phyloP scores from a whole-genome alignment of 2,329 filamentous ascomycete species.

The Colletotrichum sp. region DNA sequence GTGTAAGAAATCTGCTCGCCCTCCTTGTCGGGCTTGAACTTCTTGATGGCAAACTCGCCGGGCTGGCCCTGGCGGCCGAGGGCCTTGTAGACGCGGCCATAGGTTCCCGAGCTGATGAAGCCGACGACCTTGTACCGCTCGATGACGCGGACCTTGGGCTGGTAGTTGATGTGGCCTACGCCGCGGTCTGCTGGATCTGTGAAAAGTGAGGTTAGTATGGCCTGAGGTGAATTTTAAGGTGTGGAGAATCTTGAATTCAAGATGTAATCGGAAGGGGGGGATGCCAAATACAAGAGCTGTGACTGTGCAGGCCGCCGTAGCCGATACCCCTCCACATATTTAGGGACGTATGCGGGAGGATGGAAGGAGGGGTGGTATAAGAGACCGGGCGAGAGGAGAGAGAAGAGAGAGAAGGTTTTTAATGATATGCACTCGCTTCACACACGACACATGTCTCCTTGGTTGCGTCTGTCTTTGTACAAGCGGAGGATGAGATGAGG shows the following conservation, averaged over 20 bases:
- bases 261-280: not conserved
- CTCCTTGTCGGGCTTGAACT: constrained; percentile 99
- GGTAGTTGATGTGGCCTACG: constrained; percentile 55
- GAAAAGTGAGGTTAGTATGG: constrained; percentile 37
- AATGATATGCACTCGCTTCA: constrained; percentile 16
- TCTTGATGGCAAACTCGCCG: constrained; percentile 97
- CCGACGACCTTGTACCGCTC: constrained; percentile 97
- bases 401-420: not conserved
- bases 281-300: constrained; percentile 19
- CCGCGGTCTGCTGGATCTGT: constrained; percentile 60
- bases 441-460: constrained; percentile 11
- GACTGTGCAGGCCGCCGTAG: constrained; percentile 23
- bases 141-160: constrained; percentile 84
- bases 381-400: not conserved
- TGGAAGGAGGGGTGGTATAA: not conserved
- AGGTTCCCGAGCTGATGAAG: constrained; percentile 97
- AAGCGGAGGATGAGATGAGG: not conserved
- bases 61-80: constrained; percentile 73
- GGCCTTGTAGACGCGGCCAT: constrained; percentile 97
- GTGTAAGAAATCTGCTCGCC: constrained; percentile 95
- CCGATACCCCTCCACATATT: constrained; percentile 23
- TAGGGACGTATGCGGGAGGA: not conserved
- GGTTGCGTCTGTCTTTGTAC: not conserved
- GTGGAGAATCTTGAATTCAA: not conserved
- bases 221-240: constrained; percentile 24